Percentiles rank a stretch among this genome's conserved stretches.
Evolutionary conservation across 2,329 filamentous ascomycete genomes (phyloP).

Genomic region (Westerdykella sp.): DNA sequence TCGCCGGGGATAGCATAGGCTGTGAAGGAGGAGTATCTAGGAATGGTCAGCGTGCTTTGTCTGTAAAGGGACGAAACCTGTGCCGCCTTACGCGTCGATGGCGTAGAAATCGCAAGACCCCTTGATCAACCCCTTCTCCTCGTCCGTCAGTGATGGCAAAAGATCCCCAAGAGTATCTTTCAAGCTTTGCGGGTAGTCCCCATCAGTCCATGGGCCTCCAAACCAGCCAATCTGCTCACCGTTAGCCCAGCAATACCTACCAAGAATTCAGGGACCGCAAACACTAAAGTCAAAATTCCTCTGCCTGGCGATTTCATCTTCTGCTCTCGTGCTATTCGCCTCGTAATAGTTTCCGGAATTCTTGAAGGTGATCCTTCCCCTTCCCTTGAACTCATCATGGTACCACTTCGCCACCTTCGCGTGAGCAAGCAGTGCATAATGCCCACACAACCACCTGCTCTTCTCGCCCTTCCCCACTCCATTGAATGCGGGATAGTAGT

Average conservation of each 20-base stretch:
- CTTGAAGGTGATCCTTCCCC: constrained; percentile 40
- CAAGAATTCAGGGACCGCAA: constrained; percentile 10
- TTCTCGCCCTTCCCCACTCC: constrained; percentile 36
- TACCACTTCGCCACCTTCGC: constrained; percentile 43
- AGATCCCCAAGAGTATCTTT: constrained; percentile 39
- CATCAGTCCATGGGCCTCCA: constrained; percentile 43
- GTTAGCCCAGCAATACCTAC: constrained; percentile 25
- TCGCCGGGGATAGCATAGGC: constrained; percentile 29
- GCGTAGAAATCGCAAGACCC: constrained; percentile 42
- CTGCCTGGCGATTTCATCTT: constrained; percentile 33
- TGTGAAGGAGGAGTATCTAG: constrained; percentile 26
- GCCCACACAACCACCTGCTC: constrained; percentile 42
- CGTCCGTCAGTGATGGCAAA: constrained; percentile 33
- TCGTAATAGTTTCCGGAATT: constrained; percentile 41
- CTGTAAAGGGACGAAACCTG: background rate
- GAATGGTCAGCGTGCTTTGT: background rate
- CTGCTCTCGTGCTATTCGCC: constrained; percentile 32
- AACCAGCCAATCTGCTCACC: constrained; percentile 38
- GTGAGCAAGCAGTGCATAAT: constrained; percentile 40
- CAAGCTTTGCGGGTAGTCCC: constrained; percentile 38
- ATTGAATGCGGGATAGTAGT: constrained; percentile 43
- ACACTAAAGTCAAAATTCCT: constrained; percentile 37
- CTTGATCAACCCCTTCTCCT: constrained; percentile 39
- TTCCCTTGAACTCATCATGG: constrained; percentile 41
- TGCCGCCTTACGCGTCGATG: constrained; percentile 30